Evolutionary conservation across 352 stramenopile species (phyloP).

Genomic region (Pythium sp.): DNA sequence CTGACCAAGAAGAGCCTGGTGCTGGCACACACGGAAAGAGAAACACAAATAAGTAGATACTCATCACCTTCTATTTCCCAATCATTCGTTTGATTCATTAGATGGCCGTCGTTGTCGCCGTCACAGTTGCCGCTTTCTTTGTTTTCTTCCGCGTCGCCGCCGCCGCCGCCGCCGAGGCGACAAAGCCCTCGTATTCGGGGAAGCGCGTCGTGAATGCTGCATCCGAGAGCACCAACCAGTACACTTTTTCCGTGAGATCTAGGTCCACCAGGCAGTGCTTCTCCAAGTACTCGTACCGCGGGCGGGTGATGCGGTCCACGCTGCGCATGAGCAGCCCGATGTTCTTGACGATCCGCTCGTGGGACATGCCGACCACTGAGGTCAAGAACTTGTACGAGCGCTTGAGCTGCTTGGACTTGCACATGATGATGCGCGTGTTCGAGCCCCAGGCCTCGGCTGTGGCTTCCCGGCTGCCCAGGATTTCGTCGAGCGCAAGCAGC

Average conservation of each 20-base stretch:
- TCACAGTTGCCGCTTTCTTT: not conserved
- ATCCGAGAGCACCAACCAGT: slow-evolving; percentile 40
- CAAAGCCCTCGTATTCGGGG: slow-evolving; percentile 21
- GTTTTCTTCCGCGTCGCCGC: not conserved
- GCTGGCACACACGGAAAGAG: not conserved
- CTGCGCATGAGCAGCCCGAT: slow-evolving; percentile 40
- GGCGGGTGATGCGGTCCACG: slow-evolving; percentile 34
- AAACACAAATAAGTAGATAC: not conserved
- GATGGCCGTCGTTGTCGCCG: not conserved
- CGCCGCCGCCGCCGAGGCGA: not conserved
- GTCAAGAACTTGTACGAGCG: slow-evolving; percentile 38
- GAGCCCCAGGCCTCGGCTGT: slow-evolving; percentile 21
- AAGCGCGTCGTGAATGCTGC: slow-evolving; percentile 28
- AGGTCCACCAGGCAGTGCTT: slow-evolving; percentile 4
- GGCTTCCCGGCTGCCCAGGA: slow-evolving; percentile 31
- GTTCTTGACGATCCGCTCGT: slow-evolving; percentile 29
- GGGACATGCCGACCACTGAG: slow-evolving; percentile 29
- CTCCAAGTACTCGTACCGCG: slow-evolving; percentile 46
- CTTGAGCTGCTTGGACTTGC: slow-evolving; percentile 37
- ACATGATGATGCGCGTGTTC: slow-evolving; percentile 49
- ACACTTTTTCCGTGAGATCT: slow-evolving; percentile 15
- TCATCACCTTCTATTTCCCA: not conserved
- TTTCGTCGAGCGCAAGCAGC: slow-evolving; percentile 32
- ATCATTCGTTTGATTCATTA: not conserved
- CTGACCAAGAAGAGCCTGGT: not conserved